Percentiles rank a stretch among this genome's conserved stretches.
Evolutionary conservation across 73 alveolate genomes (phyloP).

Genomic region (Paramecium sonneborni): DNA sequence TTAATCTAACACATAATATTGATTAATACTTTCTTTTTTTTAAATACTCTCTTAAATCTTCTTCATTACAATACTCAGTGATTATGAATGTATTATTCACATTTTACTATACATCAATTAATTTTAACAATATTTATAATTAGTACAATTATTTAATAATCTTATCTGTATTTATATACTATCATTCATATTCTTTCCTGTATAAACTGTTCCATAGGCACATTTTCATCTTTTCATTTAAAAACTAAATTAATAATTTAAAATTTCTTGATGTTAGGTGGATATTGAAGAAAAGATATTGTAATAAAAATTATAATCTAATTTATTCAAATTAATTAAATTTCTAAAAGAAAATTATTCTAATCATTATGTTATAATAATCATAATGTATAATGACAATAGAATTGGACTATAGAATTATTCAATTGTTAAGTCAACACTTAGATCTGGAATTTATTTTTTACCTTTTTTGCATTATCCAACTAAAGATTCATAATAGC

Average conservation of each 20-base stretch:
- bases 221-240: constrained; percentile 46
- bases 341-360: too few relatives aligned
- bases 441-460: neutral
- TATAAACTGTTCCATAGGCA: constrained; percentile 61
- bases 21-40: neutral
- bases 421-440: neutral
- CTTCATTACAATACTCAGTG: constrained; percentile 59
- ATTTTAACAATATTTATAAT: neutral
- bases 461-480: neutral
- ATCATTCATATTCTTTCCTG: constrained; percentile 11
- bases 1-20: neutral
- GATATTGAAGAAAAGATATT: neutral
- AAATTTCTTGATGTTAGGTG: constrained; percentile 30
- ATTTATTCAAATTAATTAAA: too few relatives aligned
- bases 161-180: neutral
- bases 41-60: constrained; percentile 10
- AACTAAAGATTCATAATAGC: constrained; percentile 8
- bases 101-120: neutral
- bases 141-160: neutral
- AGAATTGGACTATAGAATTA: neutral
- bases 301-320: neutral
- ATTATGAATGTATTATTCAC: constrained; percentile 37
- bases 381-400: neutral
- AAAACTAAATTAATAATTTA: constrained; percentile 13
- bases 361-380: neutral